Base-by-base conservation (phyloP, 2,329 filamentous ascomycete species). In the Xylariaceae sp. region DNA sequence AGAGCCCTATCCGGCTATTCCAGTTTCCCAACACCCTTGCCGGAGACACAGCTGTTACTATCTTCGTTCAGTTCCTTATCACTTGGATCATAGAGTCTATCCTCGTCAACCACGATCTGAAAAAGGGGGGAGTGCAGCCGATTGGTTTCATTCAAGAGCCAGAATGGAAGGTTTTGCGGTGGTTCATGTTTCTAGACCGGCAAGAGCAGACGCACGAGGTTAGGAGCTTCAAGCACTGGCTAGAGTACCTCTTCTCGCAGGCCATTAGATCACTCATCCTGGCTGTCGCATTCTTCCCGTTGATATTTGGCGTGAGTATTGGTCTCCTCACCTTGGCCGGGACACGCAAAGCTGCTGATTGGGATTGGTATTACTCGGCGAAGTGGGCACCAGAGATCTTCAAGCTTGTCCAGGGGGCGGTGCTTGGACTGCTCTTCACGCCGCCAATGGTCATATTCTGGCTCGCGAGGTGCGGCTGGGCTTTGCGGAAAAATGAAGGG, bases 41-140 rank as follows among this genome's bases (percentile, higher is more conserved):
- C 14, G 78, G 75, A 50, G 82, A 84, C 66, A 77, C 76, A 2
- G 77, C 74, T 33, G 72, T 84, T 36, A 83, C 81, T n/a, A 75
- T 82, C 56, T 72, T 83, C 59, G 49, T 83, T 47, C 81, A 83
- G 67, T 76, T 73, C 61, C 66, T 80, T 60, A 71, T 82, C 43
- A 84, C 81, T 19, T 84, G 81, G 81, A 69, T 81, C 47, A 70
- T 81, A 37, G 79, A 83, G 65, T 70, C 76, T 31, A 56, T 75
- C 24, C 67, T 82, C n/a, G 79, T 84, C 23, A 77, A 76, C 62
- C 70, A 72, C 19, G 80, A 83, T 67, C 69, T 84, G 17, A 71
- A 68, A 19, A 70, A 70, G 29, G 77, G 78, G 29, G 73, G 71
- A 7, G 74, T 84, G 40, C 75, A 78, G 56, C 76, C 82, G 23